Percentiles rank a stretch among this genome's conserved stretches.
phyloP scores from a whole-genome alignment of 2,329 filamentous ascomycete species.

The Trichophyton schoenleinii region DNA sequence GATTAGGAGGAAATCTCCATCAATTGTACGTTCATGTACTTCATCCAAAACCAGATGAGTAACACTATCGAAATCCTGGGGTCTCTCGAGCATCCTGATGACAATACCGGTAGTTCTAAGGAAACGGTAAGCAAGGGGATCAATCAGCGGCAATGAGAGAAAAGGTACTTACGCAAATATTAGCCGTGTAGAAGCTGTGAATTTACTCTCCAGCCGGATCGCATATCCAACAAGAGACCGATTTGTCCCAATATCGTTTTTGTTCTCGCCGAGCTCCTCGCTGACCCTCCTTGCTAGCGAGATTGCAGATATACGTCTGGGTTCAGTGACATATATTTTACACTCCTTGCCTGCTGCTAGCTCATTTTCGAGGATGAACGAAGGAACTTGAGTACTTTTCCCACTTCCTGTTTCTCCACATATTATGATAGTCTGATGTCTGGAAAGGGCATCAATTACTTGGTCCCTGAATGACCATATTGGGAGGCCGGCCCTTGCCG shows the following conservation, averaged over 20 bases:
- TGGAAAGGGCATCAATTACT: constrained; percentile 63
- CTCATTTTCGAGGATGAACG: constrained; percentile 83
- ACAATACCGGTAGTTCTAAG: constrained; percentile 61
- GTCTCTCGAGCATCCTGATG: constrained; percentile 91
- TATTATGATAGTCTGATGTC: constrained; percentile 77
- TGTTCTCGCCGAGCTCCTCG: constrained; percentile 80
- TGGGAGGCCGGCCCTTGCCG: constrained; percentile 65
- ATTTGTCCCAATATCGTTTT: constrained; percentile 65
- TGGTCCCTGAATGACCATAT: constrained; percentile 77
- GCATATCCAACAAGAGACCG: constrained; percentile 87
- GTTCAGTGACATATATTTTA: constrained; percentile 92
- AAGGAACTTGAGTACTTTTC: constrained; percentile 95
- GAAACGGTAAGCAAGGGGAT: constrained; percentile 10
- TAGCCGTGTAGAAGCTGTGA: constrained; percentile 65
- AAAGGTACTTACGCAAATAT: constrained; percentile 60
- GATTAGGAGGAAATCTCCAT: constrained; percentile 91
- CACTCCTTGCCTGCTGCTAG: constrained; percentile 66
- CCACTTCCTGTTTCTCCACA: constrained; percentile 95
- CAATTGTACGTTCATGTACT: constrained; percentile 90
- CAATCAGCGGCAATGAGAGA: background rate
- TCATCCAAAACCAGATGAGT: constrained; percentile 95
- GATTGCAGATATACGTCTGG: constrained; percentile 88
- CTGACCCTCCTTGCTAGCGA: constrained; percentile 87
- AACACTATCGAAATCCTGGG: constrained; percentile 73
- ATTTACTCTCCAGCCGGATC: constrained; percentile 82